Conservation (phyloP, 352 stramenopile species). For the Pythium brachiatum region DNA sequence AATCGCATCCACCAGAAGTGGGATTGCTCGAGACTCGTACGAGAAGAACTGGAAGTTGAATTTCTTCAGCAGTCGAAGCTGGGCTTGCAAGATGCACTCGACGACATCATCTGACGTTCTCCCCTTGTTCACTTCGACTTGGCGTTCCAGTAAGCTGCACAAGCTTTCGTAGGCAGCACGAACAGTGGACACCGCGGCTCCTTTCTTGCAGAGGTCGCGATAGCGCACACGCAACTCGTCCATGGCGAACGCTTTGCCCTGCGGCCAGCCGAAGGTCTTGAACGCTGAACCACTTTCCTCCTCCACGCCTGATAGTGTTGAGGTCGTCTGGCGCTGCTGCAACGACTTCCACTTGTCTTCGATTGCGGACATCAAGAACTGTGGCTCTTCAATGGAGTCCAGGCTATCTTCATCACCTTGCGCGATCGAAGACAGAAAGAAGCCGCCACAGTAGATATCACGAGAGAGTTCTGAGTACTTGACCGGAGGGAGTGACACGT, state of each 20-base stretch:
- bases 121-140: conserved; percentile 46
- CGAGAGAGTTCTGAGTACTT: conserved; percentile 68
- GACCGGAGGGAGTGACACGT: conserved; percentile 64
- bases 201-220: conserved; percentile 55
- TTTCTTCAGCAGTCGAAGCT: conserved; percentile 63
- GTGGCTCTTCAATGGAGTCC: conserved; percentile 69
- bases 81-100: conserved; percentile 63
- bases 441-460: conserved; percentile 74
- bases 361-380: conserved; percentile 73
- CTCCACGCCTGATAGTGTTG: conserved; percentile 30
- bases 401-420: conserved; percentile 46
- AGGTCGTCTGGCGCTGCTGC: conserved; percentile 39
- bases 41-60: conserved; percentile 81
- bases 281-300: conserved; percentile 54
- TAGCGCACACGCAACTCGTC: conserved; percentile 58
- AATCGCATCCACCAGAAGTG: conserved; percentile 46
- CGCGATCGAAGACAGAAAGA: conserved; percentile 69
- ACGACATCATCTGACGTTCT: conserved; percentile 69
- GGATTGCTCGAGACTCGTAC: conserved; percentile 65
- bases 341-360: conserved; percentile 76
- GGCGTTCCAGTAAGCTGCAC: conserved; percentile 45
- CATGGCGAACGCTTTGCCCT: conserved; percentile 40
- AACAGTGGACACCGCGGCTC: conserved; percentile 43
- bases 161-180: conserved; percentile 61
- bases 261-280: conserved; percentile 68